phyloP scores from a whole-genome alignment of 768 basidiomycete genomes.

The Termitomyces sp. region DNA sequence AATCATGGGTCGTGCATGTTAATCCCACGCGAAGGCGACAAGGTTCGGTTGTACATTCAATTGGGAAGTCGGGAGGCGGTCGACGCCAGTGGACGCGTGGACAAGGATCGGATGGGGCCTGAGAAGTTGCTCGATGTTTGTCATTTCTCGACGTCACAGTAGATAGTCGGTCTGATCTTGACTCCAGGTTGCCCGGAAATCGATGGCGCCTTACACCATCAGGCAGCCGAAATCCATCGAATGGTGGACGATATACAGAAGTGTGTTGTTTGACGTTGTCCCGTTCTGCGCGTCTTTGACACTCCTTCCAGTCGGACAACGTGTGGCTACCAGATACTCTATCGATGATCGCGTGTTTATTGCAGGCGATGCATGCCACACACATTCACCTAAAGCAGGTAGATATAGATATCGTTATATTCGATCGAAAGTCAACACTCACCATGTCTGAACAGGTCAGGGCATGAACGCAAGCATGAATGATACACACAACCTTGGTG shows the following conservation, averaged over 20 bases:
- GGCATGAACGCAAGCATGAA: constrained; percentile 80
- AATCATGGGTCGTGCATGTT: constrained; percentile 66
- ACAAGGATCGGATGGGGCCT: constrained; percentile 48
- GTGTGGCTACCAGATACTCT: constrained; percentile 64
- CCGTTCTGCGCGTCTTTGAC: not conserved
- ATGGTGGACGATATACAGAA: constrained; percentile 75
- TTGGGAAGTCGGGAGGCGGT: constrained; percentile 46
- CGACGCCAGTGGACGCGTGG: constrained; percentile 48
- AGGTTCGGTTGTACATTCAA: constrained; percentile 70
- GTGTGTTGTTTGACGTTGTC: constrained; percentile 31
- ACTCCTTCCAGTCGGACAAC: constrained; percentile 57
- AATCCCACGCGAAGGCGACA: constrained; percentile 69
- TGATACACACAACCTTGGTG: constrained; percentile 69
- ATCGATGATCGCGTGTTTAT: constrained; percentile 68
- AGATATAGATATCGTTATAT: constrained; percentile 3
- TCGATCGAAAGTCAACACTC: not conserved
- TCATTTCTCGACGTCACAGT: not conserved
- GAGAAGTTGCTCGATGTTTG: constrained; percentile 51
- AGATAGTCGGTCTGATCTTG: not conserved
- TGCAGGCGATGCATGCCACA: constrained; percentile 73
- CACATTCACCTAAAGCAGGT: constrained; percentile 67
- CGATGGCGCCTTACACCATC: constrained; percentile 55
- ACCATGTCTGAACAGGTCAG: constrained; percentile 41
- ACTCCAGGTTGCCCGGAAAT: constrained; percentile 49
- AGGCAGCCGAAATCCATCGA: constrained; percentile 45